Evolutionary conservation across 1,284 basidiomycete genomes (phyloP), one percentile per base, ranked within the genome.

Genomic region (Cutaneotrichosporon curvatum): DNA sequence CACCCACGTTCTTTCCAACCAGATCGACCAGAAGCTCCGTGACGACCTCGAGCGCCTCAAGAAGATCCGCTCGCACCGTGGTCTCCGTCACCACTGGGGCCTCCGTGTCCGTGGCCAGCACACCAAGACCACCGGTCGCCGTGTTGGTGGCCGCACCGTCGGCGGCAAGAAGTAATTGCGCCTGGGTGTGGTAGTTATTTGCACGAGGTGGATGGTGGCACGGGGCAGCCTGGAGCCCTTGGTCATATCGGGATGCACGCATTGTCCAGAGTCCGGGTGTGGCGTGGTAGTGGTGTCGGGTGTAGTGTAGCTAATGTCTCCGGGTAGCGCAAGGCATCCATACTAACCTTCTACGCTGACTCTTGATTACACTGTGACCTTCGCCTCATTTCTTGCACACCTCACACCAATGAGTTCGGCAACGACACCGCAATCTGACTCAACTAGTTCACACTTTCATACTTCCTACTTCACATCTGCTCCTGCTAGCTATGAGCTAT

Each of bases 41-140:
- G 95, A 98, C 50, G 95, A 99, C 74, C 79, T 98, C 53, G 95
- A 98, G 79, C 81, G 95, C 58, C 76, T 98, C 75, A 98, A 98
- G 86, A 98, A 98, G 82, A 99, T 99, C 73, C 84, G 92, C 63
- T 88, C 91, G 48, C 95, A 99, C 76, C 84, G 95, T 77, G 94
- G 95, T 79, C 81, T 99, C 62, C 81, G 95, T 73, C 94, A 98
- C 76, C 92, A 83, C 81, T 95, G 91, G 89, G 87, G 88, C 59
- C 78, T 95, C 60, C 84, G 90, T 70, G 89, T 91, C 55, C 79
- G 95, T 69, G 94, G 94, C 72, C 95, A 98, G 73, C 94, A 98
- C 82, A 98, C 94, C 63, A 97, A 97, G 81, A 98, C 95, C 49
- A 98, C 95, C 38, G 54, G 54, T 56, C 54, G 54, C 32, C 54